phyloP scores from a whole-genome alignment of 371 early-diverging fungal genomes.

The Mucor mucedo region DNA sequence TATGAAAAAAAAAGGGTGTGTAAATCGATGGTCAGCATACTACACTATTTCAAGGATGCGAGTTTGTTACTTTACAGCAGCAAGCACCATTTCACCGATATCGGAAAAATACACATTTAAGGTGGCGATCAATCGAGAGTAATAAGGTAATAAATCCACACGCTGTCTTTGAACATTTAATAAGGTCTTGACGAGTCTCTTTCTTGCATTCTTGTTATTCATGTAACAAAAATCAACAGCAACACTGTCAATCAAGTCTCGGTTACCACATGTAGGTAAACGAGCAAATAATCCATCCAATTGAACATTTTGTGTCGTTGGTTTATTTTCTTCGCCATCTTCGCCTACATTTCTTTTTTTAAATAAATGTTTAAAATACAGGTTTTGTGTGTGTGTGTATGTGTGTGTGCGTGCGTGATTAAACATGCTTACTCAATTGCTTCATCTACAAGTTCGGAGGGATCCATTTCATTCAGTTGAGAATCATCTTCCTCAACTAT shows the following conservation, averaged over 20 bases:
- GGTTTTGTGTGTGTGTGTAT: too few species aligned
- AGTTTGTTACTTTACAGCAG: constrained; percentile 32
- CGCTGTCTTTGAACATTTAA: constrained; percentile 82
- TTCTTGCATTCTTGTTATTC: constrained; percentile 81
- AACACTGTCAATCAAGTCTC: constrained; percentile 85
- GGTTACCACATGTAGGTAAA: constrained; percentile 81
- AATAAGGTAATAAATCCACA: constrained; percentile 89
- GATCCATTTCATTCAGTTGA: constrained; percentile 26
- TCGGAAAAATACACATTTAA: constrained; percentile 87
- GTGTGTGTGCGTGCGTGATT: too few species aligned
- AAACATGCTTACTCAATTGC: constrained; percentile 19
- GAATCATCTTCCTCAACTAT: constrained; percentile 34
- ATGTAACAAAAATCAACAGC: constrained; percentile 94
- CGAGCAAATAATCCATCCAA: constrained; percentile 74
- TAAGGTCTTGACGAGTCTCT: constrained; percentile 77
- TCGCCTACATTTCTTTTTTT: constrained; percentile 10
- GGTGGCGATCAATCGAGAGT: constrained; percentile 88
- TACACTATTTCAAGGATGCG: not conserved
- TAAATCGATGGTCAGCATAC: not conserved
- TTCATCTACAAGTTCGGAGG: constrained; percentile 42
- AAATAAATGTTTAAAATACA: too few species aligned
- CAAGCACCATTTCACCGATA: constrained; percentile 73
- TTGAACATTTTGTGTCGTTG: constrained; percentile 55
- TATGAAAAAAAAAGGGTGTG: not conserved
- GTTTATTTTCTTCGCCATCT: constrained; percentile 45